Evolutionary conservation across 2,329 filamentous ascomycete genomes (phyloP).

Genomic region (Clonostachys rhizophaga): DNA sequence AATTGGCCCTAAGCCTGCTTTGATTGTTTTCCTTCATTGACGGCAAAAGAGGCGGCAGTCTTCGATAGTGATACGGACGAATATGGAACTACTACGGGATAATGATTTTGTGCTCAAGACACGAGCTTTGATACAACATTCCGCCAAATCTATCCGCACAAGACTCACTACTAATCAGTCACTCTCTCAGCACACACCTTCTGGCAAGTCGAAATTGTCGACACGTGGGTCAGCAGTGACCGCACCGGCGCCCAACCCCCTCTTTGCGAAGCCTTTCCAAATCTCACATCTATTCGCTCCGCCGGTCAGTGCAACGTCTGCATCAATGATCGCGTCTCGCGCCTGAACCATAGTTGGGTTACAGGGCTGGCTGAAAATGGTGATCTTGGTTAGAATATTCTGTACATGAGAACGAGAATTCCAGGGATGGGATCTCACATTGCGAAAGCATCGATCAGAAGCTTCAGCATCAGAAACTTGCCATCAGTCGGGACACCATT

Average conservation of each 20-base stretch:
- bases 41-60: no score
- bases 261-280: constrained; percentile 46
- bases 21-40: no score
- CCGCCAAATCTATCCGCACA: no score
- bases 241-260: constrained; percentile 34
- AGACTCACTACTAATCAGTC: no score
- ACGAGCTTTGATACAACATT: no score
- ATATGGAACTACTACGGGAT: no score
- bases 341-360: constrained; percentile 42
- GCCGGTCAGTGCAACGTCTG: constrained; percentile 37
- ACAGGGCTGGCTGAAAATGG: constrained; percentile 32
- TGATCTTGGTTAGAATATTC: no score
- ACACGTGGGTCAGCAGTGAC: constrained; percentile 6
- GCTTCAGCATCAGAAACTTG: constrained; percentile 45
- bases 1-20: no score
- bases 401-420: background rate
- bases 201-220: constrained; percentile 2
- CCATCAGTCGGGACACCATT: constrained; percentile 46
- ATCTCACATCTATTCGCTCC: constrained; percentile 40
- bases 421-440: background rate
- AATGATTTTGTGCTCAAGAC: no score
- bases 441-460: constrained; percentile 24
- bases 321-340: constrained; percentile 43
- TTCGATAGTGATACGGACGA: no score
- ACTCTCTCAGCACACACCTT: background rate